A percentile compares a stretch with the other conserved stretches of the same genome.
Evolutionary conservation across 2,329 filamentous ascomycete genomes (phyloP).

Genomic region (Colletotrichum echinochloae): DNA sequence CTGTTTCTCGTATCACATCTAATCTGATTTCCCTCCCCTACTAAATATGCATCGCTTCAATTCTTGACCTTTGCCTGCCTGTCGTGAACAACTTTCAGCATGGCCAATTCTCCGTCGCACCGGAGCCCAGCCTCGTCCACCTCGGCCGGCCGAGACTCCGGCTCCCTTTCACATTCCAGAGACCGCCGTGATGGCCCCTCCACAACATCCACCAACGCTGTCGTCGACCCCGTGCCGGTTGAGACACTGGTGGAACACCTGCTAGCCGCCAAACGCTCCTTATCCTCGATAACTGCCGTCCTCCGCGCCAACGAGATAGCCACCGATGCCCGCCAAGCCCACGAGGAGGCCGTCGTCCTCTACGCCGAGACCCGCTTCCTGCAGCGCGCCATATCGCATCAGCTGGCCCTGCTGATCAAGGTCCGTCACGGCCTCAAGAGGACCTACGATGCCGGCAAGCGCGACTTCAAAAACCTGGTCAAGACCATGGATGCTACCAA

Average conservation of each 20-base stretch:
- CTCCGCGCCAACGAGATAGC: slow-evolving; percentile 90
- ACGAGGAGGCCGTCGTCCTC: slow-evolving; percentile 84
- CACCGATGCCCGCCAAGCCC: slow-evolving; percentile 76
- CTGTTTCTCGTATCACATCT: neutral
- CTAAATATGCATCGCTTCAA: slow-evolving; percentile 40
- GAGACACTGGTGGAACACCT: slow-evolving; percentile 87
- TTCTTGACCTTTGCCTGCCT: slow-evolving; percentile 22
- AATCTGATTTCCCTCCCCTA: neutral
- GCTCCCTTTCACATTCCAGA: slow-evolving; percentile 38
- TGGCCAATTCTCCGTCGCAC: slow-evolving; percentile 39
- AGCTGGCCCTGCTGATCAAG: slow-evolving; percentile 63
- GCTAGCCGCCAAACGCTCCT: slow-evolving; percentile 86
- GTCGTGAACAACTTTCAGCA: slow-evolving; percentile 38
- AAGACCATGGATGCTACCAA: slow-evolving; percentile 76
- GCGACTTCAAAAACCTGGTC: slow-evolving; percentile 72
- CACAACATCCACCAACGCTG: slow-evolving; percentile 38
- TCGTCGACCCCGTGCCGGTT: slow-evolving; percentile 62
- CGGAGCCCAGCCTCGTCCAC: slow-evolving; percentile 41
- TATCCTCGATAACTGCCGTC: slow-evolving; percentile 85
- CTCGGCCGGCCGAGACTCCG: slow-evolving; percentile 39
- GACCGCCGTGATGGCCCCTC: slow-evolving; percentile 45
- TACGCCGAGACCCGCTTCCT: slow-evolving; percentile 78
- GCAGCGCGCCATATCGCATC: slow-evolving; percentile 69
- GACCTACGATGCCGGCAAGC: slow-evolving; percentile 69
- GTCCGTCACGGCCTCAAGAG: slow-evolving; percentile 64